Conservation (phyloP, 257 asterid genomes). For the Thymus mandschuricus region DNA sequence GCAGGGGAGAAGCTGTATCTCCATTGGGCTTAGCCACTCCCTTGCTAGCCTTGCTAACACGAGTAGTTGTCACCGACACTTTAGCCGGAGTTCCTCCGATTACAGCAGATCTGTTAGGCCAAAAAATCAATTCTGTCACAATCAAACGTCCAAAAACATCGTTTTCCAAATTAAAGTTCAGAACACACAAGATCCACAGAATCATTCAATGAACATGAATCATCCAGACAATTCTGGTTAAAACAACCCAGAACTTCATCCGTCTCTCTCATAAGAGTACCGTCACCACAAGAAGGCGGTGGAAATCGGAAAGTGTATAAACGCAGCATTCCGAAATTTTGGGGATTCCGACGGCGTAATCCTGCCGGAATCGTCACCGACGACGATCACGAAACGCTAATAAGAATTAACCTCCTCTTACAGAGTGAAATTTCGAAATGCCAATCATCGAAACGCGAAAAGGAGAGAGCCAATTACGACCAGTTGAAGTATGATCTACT, state of each 20-base stretch:
- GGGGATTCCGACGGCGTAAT: conserved; percentile 25
- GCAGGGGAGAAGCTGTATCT: conserved; percentile 65
- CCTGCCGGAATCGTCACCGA: neutral
- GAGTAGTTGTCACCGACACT: conserved; percentile 57
- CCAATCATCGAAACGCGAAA: neutral
- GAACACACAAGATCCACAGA: conserved; percentile 25
- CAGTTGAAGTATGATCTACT: conserved; percentile 17
- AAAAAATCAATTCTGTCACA: conserved; percentile 14
- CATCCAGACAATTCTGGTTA: neutral
- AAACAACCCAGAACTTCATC: conserved; percentile 1
- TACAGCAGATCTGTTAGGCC: conserved; percentile 58
- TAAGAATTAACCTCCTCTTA: no score
- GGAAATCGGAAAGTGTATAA: neutral
- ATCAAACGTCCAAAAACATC: conserved; percentile 12
- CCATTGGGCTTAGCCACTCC: conserved; percentile 70
- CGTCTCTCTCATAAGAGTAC: neutral
- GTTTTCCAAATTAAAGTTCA: neutral
- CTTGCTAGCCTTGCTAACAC: conserved; percentile 53
- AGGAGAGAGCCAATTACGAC: neutral
- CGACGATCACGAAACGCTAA: neutral
- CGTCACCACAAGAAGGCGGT: neutral
- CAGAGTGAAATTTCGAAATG: neutral
- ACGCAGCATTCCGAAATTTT: conserved; percentile 31
- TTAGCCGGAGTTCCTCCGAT: conserved; percentile 70
- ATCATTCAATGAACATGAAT: neutral